Evolutionary conservation across 192 early-diverging fungal species (phyloP).

Genomic region (Jimgerdemannia lactiflua): DNA sequence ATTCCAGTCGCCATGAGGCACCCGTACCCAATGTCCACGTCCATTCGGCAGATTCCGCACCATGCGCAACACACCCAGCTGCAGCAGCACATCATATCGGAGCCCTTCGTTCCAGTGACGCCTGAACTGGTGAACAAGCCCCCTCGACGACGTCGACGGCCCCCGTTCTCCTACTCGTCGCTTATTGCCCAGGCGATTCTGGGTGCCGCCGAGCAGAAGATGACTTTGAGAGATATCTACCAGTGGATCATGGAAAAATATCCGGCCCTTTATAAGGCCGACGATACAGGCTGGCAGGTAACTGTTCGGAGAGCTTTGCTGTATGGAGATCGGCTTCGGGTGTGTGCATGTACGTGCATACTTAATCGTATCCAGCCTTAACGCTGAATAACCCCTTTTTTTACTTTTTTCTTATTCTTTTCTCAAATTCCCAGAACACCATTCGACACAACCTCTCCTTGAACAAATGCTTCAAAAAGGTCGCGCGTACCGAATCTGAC

Average conservation of each 20-base stretch:
- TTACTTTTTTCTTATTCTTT: slow-evolving; percentile 12
- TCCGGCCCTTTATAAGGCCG: slow-evolving; percentile 70
- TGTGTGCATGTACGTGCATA: too few species aligned
- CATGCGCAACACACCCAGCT: slow-evolving; percentile 26
- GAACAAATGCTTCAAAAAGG: slow-evolving; percentile 75
- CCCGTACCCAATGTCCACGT: slow-evolving; percentile 10
- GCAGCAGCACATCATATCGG: slow-evolving; percentile 28
- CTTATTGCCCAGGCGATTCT: slow-evolving; percentile 83
- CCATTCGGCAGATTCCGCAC: slow-evolving; percentile 19
- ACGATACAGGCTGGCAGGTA: slow-evolving; percentile 83
- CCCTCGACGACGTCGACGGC: slow-evolving; percentile 35
- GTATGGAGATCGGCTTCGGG: too few species aligned
- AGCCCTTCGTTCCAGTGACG: slow-evolving; percentile 31
- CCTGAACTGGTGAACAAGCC: slow-evolving; percentile 11
- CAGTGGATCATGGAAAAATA: slow-evolving; percentile 71
- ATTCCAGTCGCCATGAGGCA: slow-evolving; percentile 32
- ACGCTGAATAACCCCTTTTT: too few species aligned
- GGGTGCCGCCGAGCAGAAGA: slow-evolving; percentile 46
- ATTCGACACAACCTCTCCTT: slow-evolving; percentile 90
- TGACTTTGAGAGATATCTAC: slow-evolving; percentile 90
- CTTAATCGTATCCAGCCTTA: too few species aligned
- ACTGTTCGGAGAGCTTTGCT: slow-evolving; percentile 7
- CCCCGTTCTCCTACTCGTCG: slow-evolving; percentile 78
- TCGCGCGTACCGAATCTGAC: slow-evolving; percentile 59
- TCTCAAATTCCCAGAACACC: slow-evolving; percentile 89